A percentile compares a stretch with the other conserved stretches of the same genome.
These are phyloP conservation scores for Neobulgaria alba DNA, from an alignment of 2,329 filamentous ascomycete species.

Conservation along the genomic window DNA sequence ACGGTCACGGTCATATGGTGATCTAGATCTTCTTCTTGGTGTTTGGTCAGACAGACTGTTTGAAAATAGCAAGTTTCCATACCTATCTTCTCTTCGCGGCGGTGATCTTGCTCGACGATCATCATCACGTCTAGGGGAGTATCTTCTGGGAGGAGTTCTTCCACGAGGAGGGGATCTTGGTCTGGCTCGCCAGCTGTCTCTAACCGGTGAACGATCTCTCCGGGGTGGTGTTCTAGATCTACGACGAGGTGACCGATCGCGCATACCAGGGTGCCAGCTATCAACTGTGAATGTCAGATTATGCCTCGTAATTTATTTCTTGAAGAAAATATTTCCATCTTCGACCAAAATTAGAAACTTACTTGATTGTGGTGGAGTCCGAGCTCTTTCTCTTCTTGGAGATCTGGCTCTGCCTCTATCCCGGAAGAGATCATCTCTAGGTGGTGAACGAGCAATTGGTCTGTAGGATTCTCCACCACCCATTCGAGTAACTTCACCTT, in stretches of 20 bases:
- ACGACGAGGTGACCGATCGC: conserved; percentile 25
- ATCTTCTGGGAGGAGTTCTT: conserved; percentile 26
- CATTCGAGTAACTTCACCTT: conserved; percentile 28
- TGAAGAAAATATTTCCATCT: too few relatives aligned
- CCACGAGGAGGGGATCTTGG: conserved; percentile 30
- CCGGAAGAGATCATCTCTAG: conserved; percentile 22
- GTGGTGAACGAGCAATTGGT: conserved; percentile 24
- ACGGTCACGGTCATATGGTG: conserved; percentile 24
- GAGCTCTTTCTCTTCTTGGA: conserved; percentile 14
- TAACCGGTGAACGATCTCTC: conserved; percentile 23
- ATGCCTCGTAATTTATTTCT: too few relatives aligned
- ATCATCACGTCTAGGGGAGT: conserved; percentile 31
- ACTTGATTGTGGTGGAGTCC: conserved; percentile 21
- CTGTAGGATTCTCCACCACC: conserved; percentile 29
- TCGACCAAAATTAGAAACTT: too few relatives aligned
- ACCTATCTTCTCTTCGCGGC: conserved; percentile 26
- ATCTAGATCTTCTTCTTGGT: conserved; percentile 28
- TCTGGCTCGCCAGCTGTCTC: conserved; percentile 22
- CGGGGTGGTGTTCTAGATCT: conserved; percentile 25
- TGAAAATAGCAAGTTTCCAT: not conserved
- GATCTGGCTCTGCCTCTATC: conserved; percentile 19
- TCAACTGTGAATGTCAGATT: too few relatives aligned
- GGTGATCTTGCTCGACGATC: conserved; percentile 32
- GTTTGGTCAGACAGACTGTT: conserved; percentile 3
- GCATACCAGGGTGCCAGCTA: conserved; percentile 21